Evolutionary conservation across 2,329 filamentous ascomycete genomes (phyloP).

Genomic region (Fusarium burgessii): DNA sequence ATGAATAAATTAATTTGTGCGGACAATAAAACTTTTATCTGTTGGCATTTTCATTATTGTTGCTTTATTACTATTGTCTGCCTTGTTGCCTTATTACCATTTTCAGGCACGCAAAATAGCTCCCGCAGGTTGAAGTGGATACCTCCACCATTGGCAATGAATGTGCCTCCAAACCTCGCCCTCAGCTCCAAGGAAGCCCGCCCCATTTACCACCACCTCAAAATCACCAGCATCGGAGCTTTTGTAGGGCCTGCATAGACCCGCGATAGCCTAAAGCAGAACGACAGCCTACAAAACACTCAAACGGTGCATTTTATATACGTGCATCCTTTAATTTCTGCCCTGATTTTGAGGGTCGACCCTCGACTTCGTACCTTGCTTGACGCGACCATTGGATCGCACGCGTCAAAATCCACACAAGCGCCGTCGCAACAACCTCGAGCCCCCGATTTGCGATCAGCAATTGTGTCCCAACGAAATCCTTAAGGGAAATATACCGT

Average conservation of each 20-base stretch:
- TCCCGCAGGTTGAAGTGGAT: slow-evolving; percentile 34
- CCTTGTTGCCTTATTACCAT: slow-evolving; percentile 50
- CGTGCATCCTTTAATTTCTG: background rate
- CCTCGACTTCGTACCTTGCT: slow-evolving; percentile 28
- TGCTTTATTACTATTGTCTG: slow-evolving; percentile 30
- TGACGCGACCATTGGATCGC: slow-evolving; percentile 46
- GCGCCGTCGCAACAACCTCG: slow-evolving; percentile 36
- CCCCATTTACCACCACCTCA: slow-evolving; percentile 40
- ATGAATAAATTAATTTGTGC: background rate
- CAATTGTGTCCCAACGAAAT: slow-evolving; percentile 46
- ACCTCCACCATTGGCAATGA: slow-evolving; percentile 42
- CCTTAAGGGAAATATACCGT: slow-evolving; percentile 3
- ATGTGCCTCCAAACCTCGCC: slow-evolving; percentile 39
- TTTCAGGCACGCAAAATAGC: slow-evolving; percentile 44
- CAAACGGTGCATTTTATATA: background rate
- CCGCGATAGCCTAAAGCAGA: slow-evolving; percentile 22
- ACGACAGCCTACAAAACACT: background rate
- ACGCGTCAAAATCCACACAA: slow-evolving; percentile 49
- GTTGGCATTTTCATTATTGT: slow-evolving; percentile 3
- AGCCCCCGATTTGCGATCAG: slow-evolving; percentile 34
- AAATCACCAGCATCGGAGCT: slow-evolving; percentile 35
- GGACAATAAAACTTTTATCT: background rate
- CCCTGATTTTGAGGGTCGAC: slow-evolving; percentile 10
- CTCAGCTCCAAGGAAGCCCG: slow-evolving; percentile 34
- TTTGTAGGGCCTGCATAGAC: slow-evolving; percentile 33